Base-by-base conservation (phyloP, 352 stramenopile species). In the Phytophthora sp. region DNA sequence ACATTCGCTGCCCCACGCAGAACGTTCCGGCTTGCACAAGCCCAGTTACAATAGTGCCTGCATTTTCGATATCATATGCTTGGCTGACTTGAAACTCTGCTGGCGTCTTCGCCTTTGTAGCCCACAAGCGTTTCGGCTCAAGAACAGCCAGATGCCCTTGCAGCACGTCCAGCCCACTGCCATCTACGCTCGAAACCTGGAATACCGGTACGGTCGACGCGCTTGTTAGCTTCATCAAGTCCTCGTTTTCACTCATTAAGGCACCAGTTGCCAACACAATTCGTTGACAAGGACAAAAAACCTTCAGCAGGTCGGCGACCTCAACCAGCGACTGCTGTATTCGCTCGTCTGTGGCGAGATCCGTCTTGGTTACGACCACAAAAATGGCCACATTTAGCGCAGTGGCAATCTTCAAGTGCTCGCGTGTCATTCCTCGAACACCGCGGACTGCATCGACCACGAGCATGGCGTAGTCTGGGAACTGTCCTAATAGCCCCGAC, bases 391-490 rank as follows among this genome's bases (percentile, higher is more conserved):
- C 74, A 18, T 88, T 75, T 9, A 96, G 72, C 2, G 88, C 86
- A 20, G 88, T 70, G 0, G 86, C 84, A 46, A 96, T 91, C 42
- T 85, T 82, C 4, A 96, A 53, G 53, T 94, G 84, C 59, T 95
- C 83, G 16, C 73, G 78, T n/a, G 85, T 88, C 84, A 94, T 94
- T 7, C 73, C 68, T 62, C 87, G 80, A 16, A 96, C 78, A 4
- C 88, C 88, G 31, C 67, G 65, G 1, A 72, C 77, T 12, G 71
- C 76, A 71, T 96, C 88, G 20, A 94, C 73, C 8, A 94, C 83
- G 5, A 97, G 76, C 80, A 97, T 91, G 0, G 83, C 82, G 57
- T 96, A 95, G 69, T 96, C 87, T 0, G 89, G 87, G 39, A 93
- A 93, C 50, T 93, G 85, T 26, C 89, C 89, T 9, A 86, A 84